Evolutionary conservation across 2,329 filamentous ascomycete species (phyloP).

Genomic region (Fusarium gaditjirri): DNA sequence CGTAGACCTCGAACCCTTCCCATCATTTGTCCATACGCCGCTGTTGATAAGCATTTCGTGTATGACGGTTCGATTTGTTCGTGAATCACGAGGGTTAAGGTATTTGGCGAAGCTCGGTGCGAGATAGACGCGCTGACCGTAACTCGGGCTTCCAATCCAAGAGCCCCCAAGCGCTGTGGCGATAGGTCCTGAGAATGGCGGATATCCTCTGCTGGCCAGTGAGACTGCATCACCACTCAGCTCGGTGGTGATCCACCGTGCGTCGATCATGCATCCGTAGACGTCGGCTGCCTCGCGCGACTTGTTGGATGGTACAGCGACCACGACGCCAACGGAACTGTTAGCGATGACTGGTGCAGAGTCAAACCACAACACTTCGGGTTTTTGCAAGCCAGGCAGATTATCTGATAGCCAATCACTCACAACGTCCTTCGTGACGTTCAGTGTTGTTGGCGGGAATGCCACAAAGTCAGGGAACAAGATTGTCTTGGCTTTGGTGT

Average conservation of each 20-base stretch:
- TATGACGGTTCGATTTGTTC: slow-evolving; percentile 16
- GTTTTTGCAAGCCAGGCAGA: not conserved
- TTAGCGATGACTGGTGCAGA: slow-evolving; percentile 18
- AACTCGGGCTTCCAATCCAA: slow-evolving; percentile 23
- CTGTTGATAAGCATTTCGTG: slow-evolving; percentile 36
- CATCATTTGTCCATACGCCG: slow-evolving; percentile 19
- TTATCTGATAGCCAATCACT: slow-evolving; percentile 12
- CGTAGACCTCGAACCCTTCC: slow-evolving; percentile 13
- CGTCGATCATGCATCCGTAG: slow-evolving; percentile 37
- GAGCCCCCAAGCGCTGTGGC: slow-evolving; percentile 27
- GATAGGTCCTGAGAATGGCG: slow-evolving; percentile 24
- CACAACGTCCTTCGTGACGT: slow-evolving; percentile 10
- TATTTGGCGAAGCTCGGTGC: slow-evolving; percentile 29
- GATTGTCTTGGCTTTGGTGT: not conserved
- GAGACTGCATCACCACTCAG: slow-evolving; percentile 31
- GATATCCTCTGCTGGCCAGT: slow-evolving; percentile 25
- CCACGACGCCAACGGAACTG: slow-evolving; percentile 17
- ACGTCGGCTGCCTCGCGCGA: slow-evolving; percentile 15
- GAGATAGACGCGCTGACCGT: slow-evolving; percentile 28
- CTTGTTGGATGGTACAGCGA: slow-evolving; percentile 16
- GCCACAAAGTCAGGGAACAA: slow-evolving; percentile 26
- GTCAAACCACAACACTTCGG: slow-evolving; percentile 35
- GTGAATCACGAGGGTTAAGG: slow-evolving; percentile 17
- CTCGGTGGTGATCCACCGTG: slow-evolving; percentile 24
- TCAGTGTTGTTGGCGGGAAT: slow-evolving; percentile 15